These are phyloP conservation scores for Lumnitzera littorea DNA, from an alignment of 345 rosid genomes.

Conservation along the genomic window DNA sequence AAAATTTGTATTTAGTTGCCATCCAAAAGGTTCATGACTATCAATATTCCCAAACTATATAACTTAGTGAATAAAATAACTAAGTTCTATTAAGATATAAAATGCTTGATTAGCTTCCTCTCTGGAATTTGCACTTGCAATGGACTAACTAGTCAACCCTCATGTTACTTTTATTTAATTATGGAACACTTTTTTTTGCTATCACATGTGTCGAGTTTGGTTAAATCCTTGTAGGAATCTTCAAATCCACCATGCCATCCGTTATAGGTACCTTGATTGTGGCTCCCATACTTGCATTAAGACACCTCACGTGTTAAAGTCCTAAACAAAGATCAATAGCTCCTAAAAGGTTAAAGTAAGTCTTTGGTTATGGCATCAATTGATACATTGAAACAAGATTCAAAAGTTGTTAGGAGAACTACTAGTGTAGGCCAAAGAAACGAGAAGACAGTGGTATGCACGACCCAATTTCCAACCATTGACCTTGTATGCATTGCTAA, in stretches of 20 bases:
- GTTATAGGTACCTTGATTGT: conserved; percentile 79
- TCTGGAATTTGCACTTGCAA: conserved; percentile 96
- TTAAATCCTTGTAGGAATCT: conserved; percentile 89
- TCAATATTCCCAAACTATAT: too few species aligned
- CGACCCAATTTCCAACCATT: not conserved
- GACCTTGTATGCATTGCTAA: conserved; percentile 98
- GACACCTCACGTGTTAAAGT: conserved; percentile 79
- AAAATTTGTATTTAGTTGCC: too few species aligned
- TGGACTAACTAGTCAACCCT: conserved; percentile 96
- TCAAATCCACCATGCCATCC: conserved; percentile 92
- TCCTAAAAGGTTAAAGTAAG: not conserved
- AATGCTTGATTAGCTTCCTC: conserved; percentile 70
- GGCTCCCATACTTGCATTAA: conserved; percentile 89
- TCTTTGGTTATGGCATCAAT: too few species aligned
- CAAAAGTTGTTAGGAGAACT: too few species aligned
- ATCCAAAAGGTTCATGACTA: too few species aligned
- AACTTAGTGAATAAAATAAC: too few species aligned
- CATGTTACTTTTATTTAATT: conserved; percentile 76
- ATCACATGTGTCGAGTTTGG: conserved; percentile 87
- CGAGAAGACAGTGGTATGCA: too few species aligned
- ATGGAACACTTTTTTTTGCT: conserved; percentile 93
- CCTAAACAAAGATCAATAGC: conserved; percentile 37
- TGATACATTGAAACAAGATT: too few species aligned
- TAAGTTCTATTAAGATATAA: too few species aligned
- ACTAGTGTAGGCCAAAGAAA: too few species aligned